Evolutionary conservation across 1,139 yeast genomes (phyloP), one percentile per base, ranked within the genome.

Genomic region (Suzukiozyma palmioleophila): DNA sequence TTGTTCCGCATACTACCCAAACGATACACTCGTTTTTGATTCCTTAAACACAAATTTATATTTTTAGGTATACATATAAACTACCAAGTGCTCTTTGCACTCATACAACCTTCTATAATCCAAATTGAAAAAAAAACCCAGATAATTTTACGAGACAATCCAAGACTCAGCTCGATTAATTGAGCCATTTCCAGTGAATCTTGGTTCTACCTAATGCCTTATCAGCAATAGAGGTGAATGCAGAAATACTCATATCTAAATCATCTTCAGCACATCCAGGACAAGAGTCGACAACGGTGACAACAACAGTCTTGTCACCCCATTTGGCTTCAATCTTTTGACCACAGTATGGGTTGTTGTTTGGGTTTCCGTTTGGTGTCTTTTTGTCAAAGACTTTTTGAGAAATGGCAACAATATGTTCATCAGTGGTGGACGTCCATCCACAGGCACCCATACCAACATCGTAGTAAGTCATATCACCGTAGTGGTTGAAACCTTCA

Each of bases 371-470:
- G 42, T 54, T 53, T 18, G 58, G 55, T 39, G 56, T 55, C 43
- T 60, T 52, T 33, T 57, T 51, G 44, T 66, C 66, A 44, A 53
- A 69, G 43, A 67, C 53, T 34, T 52, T 47, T 41, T 64, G 62
- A 26, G 74, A 65, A 38, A 70, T 53, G 31, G 75, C 76, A 26
- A 65, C 72, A 48, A 80, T 70, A 48, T 58, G 59, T 51, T 81
- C 85, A 18, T 66, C 33, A 48, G 71, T 79, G 24, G 63, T 39
- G 62, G 59, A 71, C 45, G 66, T 59, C 41, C 49, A 44, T 36
- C 86, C 86, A 62, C 86, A 80, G 24, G 86, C 79, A 41, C 85
- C 86, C 43, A 79, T 59, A 16, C 80, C 84, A 24, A 78, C 61
- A 37, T 62, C 61, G 64, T 75, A 80, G 69, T 58, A 80, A 40